Conservation (phyloP, 169 alveolate species). For the Eimeria brunetti region DNA sequence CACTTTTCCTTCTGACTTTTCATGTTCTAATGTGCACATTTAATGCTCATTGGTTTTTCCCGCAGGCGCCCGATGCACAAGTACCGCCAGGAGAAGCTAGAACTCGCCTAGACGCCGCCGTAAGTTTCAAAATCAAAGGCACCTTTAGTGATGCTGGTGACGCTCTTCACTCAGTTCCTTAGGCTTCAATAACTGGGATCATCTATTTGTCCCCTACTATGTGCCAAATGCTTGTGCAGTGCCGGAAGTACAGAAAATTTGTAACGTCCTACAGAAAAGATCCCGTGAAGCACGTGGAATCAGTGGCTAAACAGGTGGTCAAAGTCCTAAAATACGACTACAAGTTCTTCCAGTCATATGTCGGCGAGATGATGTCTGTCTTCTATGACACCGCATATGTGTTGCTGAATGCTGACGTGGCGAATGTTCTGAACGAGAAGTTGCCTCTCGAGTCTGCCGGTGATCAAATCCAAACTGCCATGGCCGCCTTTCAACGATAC, state of each 20-base stretch:
- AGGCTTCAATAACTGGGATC: background rate
- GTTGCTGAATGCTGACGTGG: constrained; percentile 62
- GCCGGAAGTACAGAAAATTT: constrained; percentile 27
- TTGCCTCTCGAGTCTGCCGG: constrained; percentile 39
- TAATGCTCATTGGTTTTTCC: background rate
- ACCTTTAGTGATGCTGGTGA: background rate
- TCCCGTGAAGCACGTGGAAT: background rate
- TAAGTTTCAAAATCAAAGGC: background rate
- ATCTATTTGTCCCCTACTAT: background rate
- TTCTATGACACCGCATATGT: constrained; percentile 72
- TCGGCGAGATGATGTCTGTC: constrained; percentile 73
- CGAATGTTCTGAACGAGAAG: constrained; percentile 40
- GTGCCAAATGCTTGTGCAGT: constrained; percentile 33
- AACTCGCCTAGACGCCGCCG: constrained; percentile 18
- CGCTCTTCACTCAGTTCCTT: background rate
- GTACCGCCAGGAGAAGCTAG: constrained; percentile 2
- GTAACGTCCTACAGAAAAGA: background rate
- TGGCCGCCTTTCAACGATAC: constrained; percentile 25
- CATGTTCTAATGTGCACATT: background rate
- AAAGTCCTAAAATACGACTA: constrained; percentile 43
- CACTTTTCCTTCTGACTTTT: background rate
- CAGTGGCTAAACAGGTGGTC: constrained; percentile 37
- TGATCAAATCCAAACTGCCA: constrained; percentile 28
- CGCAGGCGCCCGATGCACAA: constrained; percentile 27
- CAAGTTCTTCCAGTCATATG: constrained; percentile 42